phyloP scores from a whole-genome alignment of 116 monocot species.

The Zostera marina region DNA sequence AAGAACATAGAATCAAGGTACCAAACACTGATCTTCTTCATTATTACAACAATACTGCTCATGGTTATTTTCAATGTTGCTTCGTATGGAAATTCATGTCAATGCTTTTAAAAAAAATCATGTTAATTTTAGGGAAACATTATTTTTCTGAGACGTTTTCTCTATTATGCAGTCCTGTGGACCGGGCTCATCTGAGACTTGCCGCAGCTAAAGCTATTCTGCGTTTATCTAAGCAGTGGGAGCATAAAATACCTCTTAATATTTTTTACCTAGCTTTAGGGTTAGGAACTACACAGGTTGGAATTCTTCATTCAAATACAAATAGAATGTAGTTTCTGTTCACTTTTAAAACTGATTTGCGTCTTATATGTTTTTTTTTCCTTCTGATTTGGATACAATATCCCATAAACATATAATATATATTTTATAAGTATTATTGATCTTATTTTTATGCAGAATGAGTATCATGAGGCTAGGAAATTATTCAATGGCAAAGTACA shows the following conservation, averaged over 20 bases:
- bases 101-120: too few species aligned
- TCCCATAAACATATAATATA: background rate
- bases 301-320: background rate
- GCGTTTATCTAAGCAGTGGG: conserved; percentile 90
- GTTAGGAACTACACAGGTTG: conserved; percentile 77
- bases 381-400: background rate
- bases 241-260: conserved; percentile 69
- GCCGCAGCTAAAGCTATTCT: conserved; percentile 88
- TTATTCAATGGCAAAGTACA: conserved; percentile 65
- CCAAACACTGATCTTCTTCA: background rate
- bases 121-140: background rate
- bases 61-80: conserved; percentile 3
- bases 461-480: conserved; percentile 48
- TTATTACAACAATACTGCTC: background rate
- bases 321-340: background rate
- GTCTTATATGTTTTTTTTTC: background rate
- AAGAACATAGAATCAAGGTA: conserved; percentile 70
- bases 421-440: background rate
- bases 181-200: conserved; percentile 81
- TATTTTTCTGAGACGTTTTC: background rate
- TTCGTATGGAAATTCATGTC: background rate
- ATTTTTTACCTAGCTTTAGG: conserved; percentile 67
- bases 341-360: background rate
- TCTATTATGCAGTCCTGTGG: conserved; percentile 36
- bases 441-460: conserved; percentile 27